Conservation (phyloP, 2,329 filamentous ascomycete species). For the Calonectria pteridis region DNA sequence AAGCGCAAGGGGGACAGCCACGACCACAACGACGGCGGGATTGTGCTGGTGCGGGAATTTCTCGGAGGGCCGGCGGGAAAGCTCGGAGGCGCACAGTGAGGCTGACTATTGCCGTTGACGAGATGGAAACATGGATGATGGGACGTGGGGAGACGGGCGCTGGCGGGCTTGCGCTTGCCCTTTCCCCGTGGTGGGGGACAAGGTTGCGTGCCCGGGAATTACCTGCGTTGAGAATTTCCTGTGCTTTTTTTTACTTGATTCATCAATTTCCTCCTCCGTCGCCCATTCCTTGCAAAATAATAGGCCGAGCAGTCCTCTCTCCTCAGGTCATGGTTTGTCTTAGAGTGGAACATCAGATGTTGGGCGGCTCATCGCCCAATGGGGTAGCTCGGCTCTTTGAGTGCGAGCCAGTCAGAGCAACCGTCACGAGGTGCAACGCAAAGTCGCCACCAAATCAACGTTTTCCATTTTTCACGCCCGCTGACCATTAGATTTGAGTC, state of each 20-base stretch:
- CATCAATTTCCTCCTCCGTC: not conserved
- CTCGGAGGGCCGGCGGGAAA: constrained; percentile 29
- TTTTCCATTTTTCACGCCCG: not conserved
- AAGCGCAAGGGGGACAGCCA: constrained; percentile 43
- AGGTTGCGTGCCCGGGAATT: not conserved
- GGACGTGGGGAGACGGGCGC: not conserved
- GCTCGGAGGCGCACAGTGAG: constrained; percentile 27
- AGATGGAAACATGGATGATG: constrained; percentile 17
- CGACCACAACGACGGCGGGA: constrained; percentile 49
- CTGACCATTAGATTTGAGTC: not conserved
- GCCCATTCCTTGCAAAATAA: not conserved
- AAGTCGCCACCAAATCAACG: not conserved
- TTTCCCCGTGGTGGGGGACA: too few relatives aligned
- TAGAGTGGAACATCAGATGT: not conserved
- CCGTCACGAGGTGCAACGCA: not conserved
- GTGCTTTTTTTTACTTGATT: not conserved
- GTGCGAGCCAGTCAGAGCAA: not conserved
- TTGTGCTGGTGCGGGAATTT: constrained; percentile 41
- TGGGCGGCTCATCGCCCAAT: constrained; percentile 7
- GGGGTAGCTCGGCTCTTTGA: not conserved
- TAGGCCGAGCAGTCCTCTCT: not conserved
- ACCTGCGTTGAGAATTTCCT: not conserved
- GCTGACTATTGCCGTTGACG: constrained; percentile 21
- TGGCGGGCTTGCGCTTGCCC: not conserved
- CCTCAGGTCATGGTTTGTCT: constrained; percentile 5